phyloP scores from a whole-genome alignment of 2,329 filamentous ascomycete species.

The Arthroderma uncinatum region DNA sequence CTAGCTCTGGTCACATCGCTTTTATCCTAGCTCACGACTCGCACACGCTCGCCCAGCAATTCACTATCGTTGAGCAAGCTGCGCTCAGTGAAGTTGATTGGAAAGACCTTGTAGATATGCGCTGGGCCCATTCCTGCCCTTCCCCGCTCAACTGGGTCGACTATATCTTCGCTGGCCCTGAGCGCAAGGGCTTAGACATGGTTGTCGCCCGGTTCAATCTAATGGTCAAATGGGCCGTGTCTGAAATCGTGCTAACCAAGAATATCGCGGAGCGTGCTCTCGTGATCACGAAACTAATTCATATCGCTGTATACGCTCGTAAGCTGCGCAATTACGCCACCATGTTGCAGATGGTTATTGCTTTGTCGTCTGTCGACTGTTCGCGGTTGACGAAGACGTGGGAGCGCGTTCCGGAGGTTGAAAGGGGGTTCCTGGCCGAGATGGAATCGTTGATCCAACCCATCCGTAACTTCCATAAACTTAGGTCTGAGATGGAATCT shows the following conservation, averaged over 20 bases:
- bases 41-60: constrained; percentile 49
- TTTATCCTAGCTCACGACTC: constrained; percentile 55
- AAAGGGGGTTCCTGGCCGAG: constrained; percentile 45
- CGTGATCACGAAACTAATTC: constrained; percentile 52
- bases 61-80: constrained; percentile 55
- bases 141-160: constrained; percentile 49
- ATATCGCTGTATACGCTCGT: constrained; percentile 49
- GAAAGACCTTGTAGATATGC: constrained; percentile 54
- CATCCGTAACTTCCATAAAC: constrained; percentile 51
- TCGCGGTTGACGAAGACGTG: constrained; percentile 49
- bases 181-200: constrained; percentile 50
- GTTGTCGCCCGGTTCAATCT: constrained; percentile 57
- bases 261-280: constrained; percentile 48
- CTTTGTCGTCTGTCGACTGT: constrained; percentile 49
- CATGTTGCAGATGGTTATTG: constrained; percentile 54
- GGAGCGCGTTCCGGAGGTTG: constrained; percentile 44
- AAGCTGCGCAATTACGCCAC: constrained; percentile 54
- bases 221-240: constrained; percentile 55
- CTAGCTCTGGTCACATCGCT: constrained; percentile 40
- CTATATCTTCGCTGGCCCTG: constrained; percentile 43
- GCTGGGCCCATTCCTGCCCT: constrained; percentile 47
- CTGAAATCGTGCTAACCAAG: constrained; percentile 50
- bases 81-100: constrained; percentile 56
- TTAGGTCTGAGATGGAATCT: constrained; percentile 54
- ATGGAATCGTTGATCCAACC: constrained; percentile 53